Percentiles rank a stretch among this genome's conserved stretches.
Evolutionary conservation across 2,329 filamentous ascomycete species (phyloP).

Genomic region (Ophiosphaerella korrae): DNA sequence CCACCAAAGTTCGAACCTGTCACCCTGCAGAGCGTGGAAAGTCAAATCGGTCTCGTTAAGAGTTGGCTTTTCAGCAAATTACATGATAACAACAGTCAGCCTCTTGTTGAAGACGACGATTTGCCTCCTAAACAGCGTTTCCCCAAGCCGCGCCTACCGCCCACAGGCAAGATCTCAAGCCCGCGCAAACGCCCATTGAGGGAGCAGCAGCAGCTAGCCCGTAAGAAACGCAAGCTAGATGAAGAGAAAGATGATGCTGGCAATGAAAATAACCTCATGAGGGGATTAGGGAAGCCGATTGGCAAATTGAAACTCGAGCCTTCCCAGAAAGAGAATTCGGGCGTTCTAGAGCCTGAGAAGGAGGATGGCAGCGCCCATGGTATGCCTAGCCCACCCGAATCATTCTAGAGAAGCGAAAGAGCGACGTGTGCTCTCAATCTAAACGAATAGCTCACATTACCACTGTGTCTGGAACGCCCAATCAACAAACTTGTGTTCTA

Average conservation of each 20-base stretch:
- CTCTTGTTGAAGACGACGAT: constrained; percentile 92
- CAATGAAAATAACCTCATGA: constrained; percentile 33
- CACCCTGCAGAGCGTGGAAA: constrained; percentile 75
- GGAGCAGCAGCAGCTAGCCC: constrained; percentile 81
- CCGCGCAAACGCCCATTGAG: constrained; percentile 82
- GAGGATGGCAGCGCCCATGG: constrained; percentile 70
- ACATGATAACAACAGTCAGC: constrained; percentile 79
- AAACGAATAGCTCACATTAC: background rate
- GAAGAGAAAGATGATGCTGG: constrained; percentile 49
- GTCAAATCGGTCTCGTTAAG: constrained; percentile 84
- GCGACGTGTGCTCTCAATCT: background rate
- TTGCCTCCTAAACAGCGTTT: constrained; percentile 87
- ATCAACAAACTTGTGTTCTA: background rate
- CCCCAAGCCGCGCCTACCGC: constrained; percentile 63
- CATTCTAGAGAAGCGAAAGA: constrained; percentile 48
- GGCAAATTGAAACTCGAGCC: constrained; percentile 55
- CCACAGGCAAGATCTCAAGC: constrained; percentile 85
- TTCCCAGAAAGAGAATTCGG: constrained; percentile 63
- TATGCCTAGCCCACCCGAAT: constrained; percentile 84
- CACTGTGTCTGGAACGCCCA: background rate
- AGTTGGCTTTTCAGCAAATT: constrained; percentile 92
- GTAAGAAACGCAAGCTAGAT: constrained; percentile 80
- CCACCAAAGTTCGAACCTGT: constrained; percentile 76
- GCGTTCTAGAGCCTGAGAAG: constrained; percentile 67
- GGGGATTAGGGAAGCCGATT: constrained; percentile 61